Evolutionary conservation across 1,284 basidiomycete species (phyloP), one percentile per base, ranked within the genome.

Genomic region (Athelia psychrophila): DNA sequence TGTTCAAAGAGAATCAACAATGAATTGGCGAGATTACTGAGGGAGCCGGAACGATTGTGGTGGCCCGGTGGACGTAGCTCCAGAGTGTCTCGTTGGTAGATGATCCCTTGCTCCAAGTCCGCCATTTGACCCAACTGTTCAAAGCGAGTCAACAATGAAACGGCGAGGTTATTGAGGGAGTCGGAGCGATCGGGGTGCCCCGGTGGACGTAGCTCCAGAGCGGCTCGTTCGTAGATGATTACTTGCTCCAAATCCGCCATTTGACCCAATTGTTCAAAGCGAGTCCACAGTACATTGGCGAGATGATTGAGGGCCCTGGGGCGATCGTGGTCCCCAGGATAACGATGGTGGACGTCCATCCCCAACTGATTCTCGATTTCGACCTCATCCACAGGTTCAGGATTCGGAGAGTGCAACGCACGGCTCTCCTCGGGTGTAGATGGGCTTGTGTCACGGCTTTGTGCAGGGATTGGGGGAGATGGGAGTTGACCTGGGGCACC

Each of bases 71-170:
- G 33, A 12, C 3, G 20, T 2, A 57, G 52, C 4, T 18, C 40
- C 16, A 53, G 42, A 2, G 15, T 25, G 25, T 35, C 33, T 35
- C 12, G n/a, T 12, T 35, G 32, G 36, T 50, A 19, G 5, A 35
- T 24, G 36, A 62, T 54, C 2, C 56, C 57, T 27, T 60, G 50
- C 20, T 61, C 54, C 1, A 60, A 35, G 35, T 59, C 56, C 9
- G 44, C 32, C 12, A 44, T 2, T 13, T 50, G 15, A 9, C 56
- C 56, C 3, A 18, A 16, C n/a, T 51, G 51, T 9, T 49, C 3
- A 51, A 51, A 62, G 25, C 56, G 55, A 13, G 24, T 24, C 2
- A 30, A 1, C 8, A 63, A 52, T 25, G 44, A 46, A 48, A 5
- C 32, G 10, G 54, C 59, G 22, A 63, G 60, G 23, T 52, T 53